Percentiles rank a stretch among this genome's conserved stretches.
These are phyloP conservation scores for Smallanthus sonchifolius DNA, from an alignment of 129 eudicot species.

Conservation along the genomic window DNA sequence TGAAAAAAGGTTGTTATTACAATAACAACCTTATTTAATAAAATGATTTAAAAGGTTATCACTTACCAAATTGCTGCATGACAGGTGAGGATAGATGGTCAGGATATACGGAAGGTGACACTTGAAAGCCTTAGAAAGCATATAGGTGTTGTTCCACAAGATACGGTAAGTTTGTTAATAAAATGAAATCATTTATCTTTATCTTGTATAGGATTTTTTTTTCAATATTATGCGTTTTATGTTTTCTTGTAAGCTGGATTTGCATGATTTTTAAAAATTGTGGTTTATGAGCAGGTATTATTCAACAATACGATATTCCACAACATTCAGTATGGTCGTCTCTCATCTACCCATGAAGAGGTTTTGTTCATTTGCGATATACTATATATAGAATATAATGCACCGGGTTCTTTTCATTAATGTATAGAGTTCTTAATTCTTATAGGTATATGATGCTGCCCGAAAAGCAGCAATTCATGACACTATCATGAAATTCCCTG, in stretches of 20 bases:
- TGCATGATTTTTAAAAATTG: slow-evolving; percentile 10
- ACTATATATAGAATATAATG: neutral
- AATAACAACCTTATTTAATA: neutral
- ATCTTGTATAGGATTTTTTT: neutral
- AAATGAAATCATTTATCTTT: neutral
- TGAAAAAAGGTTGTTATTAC: neutral
- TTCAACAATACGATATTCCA: slow-evolving; percentile 93
- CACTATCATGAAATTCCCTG: slow-evolving; percentile 91
- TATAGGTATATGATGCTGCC: slow-evolving; percentile 85
- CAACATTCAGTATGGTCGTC: slow-evolving; percentile 90
- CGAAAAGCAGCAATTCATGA: slow-evolving; percentile 89
- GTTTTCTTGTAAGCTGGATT: slow-evolving; percentile 8
- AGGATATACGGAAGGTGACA: slow-evolving; percentile 70
- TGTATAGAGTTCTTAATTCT: slow-evolving; percentile 1
- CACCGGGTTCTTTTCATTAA: slow-evolving; percentile 4
- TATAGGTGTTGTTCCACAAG: slow-evolving; percentile 96
- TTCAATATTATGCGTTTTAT: neutral
- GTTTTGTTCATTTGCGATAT: slow-evolving; percentile 32
- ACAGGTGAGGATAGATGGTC: slow-evolving; percentile 92
- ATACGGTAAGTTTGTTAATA: slow-evolving; percentile 60
- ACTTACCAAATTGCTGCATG: slow-evolving; percentile 14
- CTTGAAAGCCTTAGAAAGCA: slow-evolving; percentile 80
- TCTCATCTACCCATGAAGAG: slow-evolving; percentile 82
- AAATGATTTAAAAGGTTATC: neutral
- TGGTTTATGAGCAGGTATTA: slow-evolving; percentile 59